These are phyloP conservation scores for Boletus tylopilopsis DNA, from an alignment of 768 basidiomycete species.

Conservation along the genomic window DNA sequence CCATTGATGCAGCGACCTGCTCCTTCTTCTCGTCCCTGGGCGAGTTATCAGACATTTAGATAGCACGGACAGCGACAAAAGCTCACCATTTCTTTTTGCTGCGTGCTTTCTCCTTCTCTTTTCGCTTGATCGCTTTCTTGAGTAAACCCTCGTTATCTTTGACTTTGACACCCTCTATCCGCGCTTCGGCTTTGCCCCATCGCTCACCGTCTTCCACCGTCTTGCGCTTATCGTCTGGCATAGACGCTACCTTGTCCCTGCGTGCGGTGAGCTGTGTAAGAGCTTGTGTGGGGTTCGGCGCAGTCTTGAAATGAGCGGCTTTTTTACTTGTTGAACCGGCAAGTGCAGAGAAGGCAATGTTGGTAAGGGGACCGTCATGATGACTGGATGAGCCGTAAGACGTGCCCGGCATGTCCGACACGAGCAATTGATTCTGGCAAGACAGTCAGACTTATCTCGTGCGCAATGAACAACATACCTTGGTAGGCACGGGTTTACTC, in stretches of 20 bases:
- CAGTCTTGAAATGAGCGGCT: constrained; percentile 54
- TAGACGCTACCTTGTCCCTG: constrained; percentile 68
- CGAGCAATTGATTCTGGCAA: constrained; percentile 64
- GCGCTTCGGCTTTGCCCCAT: constrained; percentile 87
- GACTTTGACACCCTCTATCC: constrained; percentile 89
- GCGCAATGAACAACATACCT: constrained; percentile 39
- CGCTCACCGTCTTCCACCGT: constrained; percentile 76
- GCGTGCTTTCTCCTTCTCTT: constrained; percentile 86
- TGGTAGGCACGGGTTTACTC: constrained; percentile 43
- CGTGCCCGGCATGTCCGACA: constrained; percentile 44
- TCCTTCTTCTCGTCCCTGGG: constrained; percentile 87
- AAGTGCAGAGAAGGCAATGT: constrained; percentile 65
- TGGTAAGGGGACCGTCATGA: constrained; percentile 46
- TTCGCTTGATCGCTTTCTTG: constrained; percentile 91
- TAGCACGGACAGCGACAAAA: neutral
- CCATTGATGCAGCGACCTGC: constrained; percentile 67
- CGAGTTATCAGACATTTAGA: neutral
- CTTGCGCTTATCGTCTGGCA: constrained; percentile 84
- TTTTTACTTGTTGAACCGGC: constrained; percentile 52
- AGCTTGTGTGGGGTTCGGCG: constrained; percentile 82
- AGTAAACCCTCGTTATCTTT: constrained; percentile 78
- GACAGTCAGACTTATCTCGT: neutral
- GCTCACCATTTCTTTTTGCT: constrained; percentile 82
- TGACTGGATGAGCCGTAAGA: constrained; percentile 24
- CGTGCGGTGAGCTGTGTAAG: constrained; percentile 74